These are phyloP conservation scores for Aureobasidium pullulans DNA, from an alignment of 2,329 filamentous ascomycete genomes.

Conservation along the genomic window DNA sequence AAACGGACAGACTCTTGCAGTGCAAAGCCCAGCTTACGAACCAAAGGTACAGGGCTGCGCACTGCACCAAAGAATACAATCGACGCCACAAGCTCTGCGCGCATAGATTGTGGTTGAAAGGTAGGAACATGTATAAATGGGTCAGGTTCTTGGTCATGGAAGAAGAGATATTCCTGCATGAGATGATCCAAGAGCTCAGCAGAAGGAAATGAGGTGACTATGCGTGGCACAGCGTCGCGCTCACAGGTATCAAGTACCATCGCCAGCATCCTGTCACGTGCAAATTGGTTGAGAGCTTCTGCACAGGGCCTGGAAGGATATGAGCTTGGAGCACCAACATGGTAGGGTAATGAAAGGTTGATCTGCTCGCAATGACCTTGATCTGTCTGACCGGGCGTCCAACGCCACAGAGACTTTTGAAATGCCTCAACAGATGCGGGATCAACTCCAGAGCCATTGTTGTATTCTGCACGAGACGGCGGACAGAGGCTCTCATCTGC, in stretches of 20 bases:
- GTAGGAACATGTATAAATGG: slow-evolving; percentile 52
- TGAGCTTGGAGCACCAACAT: not conserved
- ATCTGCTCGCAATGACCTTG: slow-evolving; percentile 3
- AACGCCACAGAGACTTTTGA: slow-evolving; percentile 2
- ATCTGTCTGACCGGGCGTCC: not conserved
- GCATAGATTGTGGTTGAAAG: slow-evolving; percentile 45
- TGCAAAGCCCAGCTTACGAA: slow-evolving; percentile 49
- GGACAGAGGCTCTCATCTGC: not conserved
- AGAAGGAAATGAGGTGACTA: slow-evolving; percentile 51
- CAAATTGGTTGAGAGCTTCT: slow-evolving; percentile 22
- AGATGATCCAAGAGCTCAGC: slow-evolving; percentile 49
- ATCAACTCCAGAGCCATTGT: not conserved
- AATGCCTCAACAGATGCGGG: not conserved
- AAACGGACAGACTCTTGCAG: slow-evolving; percentile 35
- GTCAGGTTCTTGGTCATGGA: slow-evolving; percentile 46
- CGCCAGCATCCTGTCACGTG: slow-evolving; percentile 50
- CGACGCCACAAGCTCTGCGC: slow-evolving; percentile 48
- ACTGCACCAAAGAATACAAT: slow-evolving; percentile 49
- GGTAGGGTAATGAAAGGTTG: not conserved
- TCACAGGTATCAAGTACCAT: slow-evolving; percentile 51
- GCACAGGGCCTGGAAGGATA: too few relatives aligned
- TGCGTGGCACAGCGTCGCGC: slow-evolving; percentile 36
- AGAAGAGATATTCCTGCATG: slow-evolving; percentile 47
- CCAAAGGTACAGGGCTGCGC: slow-evolving; percentile 43
- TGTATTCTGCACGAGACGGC: too few relatives aligned